Percentiles rank a stretch among this genome's conserved stretches.
These are phyloP conservation scores for Globisporangium nodosum DNA, from an alignment of 352 stramenopile genomes.

Conservation along the genomic window DNA sequence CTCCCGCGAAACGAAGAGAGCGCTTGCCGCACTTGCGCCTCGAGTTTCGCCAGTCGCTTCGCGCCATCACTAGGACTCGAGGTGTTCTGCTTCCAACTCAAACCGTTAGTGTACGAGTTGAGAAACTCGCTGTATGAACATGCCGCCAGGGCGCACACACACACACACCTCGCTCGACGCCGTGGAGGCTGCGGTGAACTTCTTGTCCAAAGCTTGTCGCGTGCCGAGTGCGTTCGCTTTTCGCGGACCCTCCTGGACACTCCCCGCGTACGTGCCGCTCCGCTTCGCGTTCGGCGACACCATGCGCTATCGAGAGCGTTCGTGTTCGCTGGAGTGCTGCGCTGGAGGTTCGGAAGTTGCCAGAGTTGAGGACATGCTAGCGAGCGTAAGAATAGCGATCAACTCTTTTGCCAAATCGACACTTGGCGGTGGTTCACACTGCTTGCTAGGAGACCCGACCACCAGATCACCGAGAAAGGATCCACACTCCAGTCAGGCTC, in stretches of 20 bases:
- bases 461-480: too few relatives aligned
- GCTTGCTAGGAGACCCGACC: too few relatives aligned
- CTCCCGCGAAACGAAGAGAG: conserved; percentile 17
- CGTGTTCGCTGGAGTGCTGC: background rate
- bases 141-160: too few relatives aligned
- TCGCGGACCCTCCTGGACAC: background rate
- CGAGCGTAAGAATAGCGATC: too few relatives aligned
- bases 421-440: too few relatives aligned
- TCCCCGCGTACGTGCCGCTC: background rate
- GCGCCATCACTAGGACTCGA: background rate
- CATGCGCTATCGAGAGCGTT: background rate
- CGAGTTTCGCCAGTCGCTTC: conserved; percentile 16
- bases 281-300: conserved; percentile 8
- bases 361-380: too few relatives aligned
- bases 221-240: conserved; percentile 1
- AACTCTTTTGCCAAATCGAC: too few relatives aligned
- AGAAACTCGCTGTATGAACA: background rate
- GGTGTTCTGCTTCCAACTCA: background rate
- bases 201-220: conserved; percentile 9
- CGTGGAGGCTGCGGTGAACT: background rate
- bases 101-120: background rate
- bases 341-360: too few relatives aligned
- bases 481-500: too few relatives aligned
- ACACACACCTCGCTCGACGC: conserved; percentile 6
- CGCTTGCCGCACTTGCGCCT: conserved; percentile 20